Evolutionary conservation across 768 basidiomycete species (phyloP).

Genomic region (Trametes coccinea): DNA sequence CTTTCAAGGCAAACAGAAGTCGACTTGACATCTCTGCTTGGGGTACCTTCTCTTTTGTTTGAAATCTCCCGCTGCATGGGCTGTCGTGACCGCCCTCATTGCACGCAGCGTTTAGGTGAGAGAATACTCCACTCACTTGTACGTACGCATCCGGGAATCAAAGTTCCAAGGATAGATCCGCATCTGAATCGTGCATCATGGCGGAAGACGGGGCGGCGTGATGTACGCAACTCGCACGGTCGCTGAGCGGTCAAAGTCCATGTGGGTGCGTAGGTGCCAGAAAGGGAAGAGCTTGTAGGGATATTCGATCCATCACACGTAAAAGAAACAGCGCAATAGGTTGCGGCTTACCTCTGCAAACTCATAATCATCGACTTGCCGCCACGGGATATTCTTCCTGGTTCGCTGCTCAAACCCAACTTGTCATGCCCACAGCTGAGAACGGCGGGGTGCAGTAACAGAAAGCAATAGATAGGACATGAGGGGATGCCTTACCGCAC

Average conservation of each 20-base stretch:
- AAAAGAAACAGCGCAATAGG: slow-evolving; percentile 8
- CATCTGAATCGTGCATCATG: neutral
- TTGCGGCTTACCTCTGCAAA: slow-evolving; percentile 7
- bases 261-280: neutral
- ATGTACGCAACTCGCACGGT: neutral
- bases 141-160: slow-evolving; percentile 11
- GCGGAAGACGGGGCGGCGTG: neutral
- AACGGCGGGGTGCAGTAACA: neutral
- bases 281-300: neutral
- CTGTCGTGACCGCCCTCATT: neutral
- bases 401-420: too few relatives aligned
- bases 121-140: neutral
- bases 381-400: too few relatives aligned
- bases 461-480: neutral
- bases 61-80: neutral
- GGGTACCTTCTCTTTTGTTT: neutral
- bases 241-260: neutral
- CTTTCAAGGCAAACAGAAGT: neutral
- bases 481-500: slow-evolving; percentile 3
- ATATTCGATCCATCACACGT: slow-evolving; percentile 13
- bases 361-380: neutral
- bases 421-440: too few relatives aligned
- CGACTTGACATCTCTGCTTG: neutral
- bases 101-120: neutral
- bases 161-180: slow-evolving; percentile 8